phyloP scores from a whole-genome alignment of 164 flowering plant genomes.

The Nelumbo lutea region DNA sequence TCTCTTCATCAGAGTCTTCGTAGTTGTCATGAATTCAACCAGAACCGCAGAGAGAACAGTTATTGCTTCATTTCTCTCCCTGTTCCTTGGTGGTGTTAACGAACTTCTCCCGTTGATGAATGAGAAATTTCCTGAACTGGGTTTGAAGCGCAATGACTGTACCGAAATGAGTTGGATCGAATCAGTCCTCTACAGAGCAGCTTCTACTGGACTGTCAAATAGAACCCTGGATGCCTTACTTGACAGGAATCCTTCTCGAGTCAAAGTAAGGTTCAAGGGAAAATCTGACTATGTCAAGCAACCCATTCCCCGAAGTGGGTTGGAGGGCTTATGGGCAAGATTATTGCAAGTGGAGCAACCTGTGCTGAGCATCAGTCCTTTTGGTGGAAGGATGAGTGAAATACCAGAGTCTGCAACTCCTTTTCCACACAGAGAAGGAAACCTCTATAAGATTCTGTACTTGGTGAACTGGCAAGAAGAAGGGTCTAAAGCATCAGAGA shows the following conservation, averaged over 20 bases:
- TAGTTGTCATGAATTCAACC: background rate
- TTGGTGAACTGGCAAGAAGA: too few species aligned
- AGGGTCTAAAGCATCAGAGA: too few species aligned
- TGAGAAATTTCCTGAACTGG: constrained; percentile 16
- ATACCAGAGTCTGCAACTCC: too few species aligned
- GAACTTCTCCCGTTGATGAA: constrained; percentile 4
- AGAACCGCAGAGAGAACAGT: background rate
- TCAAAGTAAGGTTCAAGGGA: constrained; percentile 9
- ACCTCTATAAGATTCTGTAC: too few species aligned
- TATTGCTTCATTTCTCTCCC: background rate
- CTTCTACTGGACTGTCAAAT: background rate
- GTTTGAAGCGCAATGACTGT: constrained; percentile 3
- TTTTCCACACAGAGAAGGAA: too few species aligned
- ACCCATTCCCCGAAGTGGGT: constrained; percentile 8
- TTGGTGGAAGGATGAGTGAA: background rate
- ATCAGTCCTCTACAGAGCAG: background rate
- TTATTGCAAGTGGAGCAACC: background rate
- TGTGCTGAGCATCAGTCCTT: constrained; percentile 8
- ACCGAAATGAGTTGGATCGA: constrained; percentile 18
- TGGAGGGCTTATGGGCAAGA: constrained; percentile 14
- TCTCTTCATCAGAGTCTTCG: constrained; percentile 9
- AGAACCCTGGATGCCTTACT: constrained; percentile 3
- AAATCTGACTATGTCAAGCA: constrained; percentile 13
- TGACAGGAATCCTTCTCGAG: background rate
- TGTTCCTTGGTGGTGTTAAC: constrained; percentile 8